Conservation (phyloP, 768 basidiomycete species). For the Termitomyces sp. region DNA sequence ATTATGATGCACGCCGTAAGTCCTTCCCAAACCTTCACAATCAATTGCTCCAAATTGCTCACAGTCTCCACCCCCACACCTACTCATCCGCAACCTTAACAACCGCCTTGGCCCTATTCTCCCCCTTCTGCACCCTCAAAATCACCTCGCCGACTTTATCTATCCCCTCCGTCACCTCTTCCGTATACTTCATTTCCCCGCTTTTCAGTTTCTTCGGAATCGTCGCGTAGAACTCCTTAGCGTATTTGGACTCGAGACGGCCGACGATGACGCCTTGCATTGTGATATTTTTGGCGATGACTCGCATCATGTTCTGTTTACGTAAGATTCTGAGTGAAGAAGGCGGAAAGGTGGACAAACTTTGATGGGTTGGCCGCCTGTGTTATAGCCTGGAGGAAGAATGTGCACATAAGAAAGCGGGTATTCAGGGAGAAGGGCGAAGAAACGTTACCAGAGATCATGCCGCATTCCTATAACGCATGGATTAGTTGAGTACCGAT, state of each 20-base stretch:
- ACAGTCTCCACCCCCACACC: no score
- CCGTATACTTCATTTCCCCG: slow-evolving; percentile 44
- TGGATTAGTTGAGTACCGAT: not conserved
- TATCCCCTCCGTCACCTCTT: slow-evolving; percentile 43
- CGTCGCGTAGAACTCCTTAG: slow-evolving; percentile 35
- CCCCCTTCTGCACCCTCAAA: slow-evolving; percentile 29
- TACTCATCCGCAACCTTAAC: slow-evolving; percentile 30
- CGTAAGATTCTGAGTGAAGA: no score
- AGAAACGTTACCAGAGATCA: slow-evolving; percentile 24
- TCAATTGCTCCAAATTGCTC: no score
- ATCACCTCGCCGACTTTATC: slow-evolving; percentile 34
- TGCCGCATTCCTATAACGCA: slow-evolving; percentile 35
- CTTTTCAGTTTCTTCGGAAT: slow-evolving; percentile 37
- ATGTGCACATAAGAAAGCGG: not conserved
- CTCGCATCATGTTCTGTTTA: slow-evolving; percentile 31
- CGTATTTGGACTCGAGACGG: slow-evolving; percentile 29
- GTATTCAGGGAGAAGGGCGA: not conserved
- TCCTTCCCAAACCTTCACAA: no score
- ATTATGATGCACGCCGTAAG: no score
- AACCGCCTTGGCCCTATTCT: slow-evolving; percentile 31
- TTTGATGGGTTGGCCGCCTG: slow-evolving; percentile 19
- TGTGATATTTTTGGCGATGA: slow-evolving; percentile 39
- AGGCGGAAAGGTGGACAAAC: not conserved
- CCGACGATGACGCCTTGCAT: slow-evolving; percentile 34
- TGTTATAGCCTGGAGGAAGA: slow-evolving; percentile 29